phyloP scores from a whole-genome alignment of 2,329 filamentous ascomycete genomes.

The Colletotrichum sp. region DNA sequence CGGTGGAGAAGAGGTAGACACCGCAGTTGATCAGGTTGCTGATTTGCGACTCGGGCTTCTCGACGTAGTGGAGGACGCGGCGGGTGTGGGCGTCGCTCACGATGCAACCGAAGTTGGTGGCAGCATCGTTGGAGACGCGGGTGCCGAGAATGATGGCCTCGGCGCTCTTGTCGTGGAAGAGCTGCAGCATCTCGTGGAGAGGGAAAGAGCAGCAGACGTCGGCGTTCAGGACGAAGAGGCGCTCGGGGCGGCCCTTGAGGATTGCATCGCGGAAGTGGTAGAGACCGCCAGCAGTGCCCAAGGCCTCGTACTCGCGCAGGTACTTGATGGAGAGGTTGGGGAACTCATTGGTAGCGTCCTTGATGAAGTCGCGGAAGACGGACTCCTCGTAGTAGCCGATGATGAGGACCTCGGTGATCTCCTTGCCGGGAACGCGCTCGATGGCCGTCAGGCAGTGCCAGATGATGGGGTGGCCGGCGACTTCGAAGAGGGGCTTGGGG shows the following conservation, averaged over 20 bases:
- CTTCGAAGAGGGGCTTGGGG: conserved; percentile 98
- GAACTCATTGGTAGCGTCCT: conserved; percentile 84
- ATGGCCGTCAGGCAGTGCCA: conserved; percentile 96
- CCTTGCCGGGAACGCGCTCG: conserved; percentile 79
- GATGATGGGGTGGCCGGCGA: conserved; percentile 97
- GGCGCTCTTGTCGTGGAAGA: conserved; percentile 94
- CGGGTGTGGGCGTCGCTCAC: conserved; percentile 93
- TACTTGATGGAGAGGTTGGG: conserved; percentile 91
- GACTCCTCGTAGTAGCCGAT: conserved; percentile 99
- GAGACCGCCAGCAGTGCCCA: conserved; percentile 93
- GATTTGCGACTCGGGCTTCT: conserved; percentile 98
- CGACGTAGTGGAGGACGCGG: conserved; percentile 97
- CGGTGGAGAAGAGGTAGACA: conserved; percentile 95
- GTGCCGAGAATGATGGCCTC: conserved; percentile 97
- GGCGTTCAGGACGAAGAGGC: conserved; percentile 96
- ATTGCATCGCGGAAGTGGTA: conserved; percentile 99
- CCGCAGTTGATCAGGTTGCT: conserved; percentile 99
- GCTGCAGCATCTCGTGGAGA: conserved; percentile 90
- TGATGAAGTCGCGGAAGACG: conserved; percentile 98
- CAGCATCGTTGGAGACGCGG: conserved; percentile 86
- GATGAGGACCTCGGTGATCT: conserved; percentile 92
- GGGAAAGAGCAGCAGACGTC: conserved; percentile 99
- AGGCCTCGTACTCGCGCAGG: conserved; percentile 93
- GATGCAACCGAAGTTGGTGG: conserved; percentile 97
- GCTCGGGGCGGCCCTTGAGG: conserved; percentile 91